A percentile compares a stretch with the other conserved stretches of the same genome.
These are phyloP conservation scores for Podospora anserina DNA, from an alignment of 495 filamentous ascomycete species.

Conservation along the genomic window DNA sequence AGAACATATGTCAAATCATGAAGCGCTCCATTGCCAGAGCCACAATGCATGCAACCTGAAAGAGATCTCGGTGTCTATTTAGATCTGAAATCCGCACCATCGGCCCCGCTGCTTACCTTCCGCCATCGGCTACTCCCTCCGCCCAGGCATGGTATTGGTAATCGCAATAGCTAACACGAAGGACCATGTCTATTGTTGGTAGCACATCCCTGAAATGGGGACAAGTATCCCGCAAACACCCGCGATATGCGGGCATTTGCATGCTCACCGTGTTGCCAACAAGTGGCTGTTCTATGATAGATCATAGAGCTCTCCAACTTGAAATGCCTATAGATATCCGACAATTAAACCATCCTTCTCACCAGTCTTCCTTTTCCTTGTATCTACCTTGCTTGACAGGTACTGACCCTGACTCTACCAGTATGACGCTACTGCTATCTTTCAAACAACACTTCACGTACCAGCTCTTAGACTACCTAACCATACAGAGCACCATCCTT, in stretches of 20 bases:
- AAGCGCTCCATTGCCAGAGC: background rate
- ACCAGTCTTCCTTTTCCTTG: background rate
- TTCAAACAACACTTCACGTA: background rate
- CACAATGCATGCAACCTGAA: slow-evolving; percentile 1
- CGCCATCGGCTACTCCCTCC: slow-evolving; percentile 1
- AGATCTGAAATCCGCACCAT: background rate
- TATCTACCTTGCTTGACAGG: background rate
- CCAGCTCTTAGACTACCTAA: background rate
- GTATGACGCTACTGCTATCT: background rate
- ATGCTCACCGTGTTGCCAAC: background rate
- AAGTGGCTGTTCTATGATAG: background rate
- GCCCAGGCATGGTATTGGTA: background rate
- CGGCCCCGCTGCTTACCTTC: background rate
- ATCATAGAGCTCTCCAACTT: background rate
- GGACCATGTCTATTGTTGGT: background rate
- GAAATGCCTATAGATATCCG: background rate
- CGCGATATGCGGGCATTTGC: background rate
- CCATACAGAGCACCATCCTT: background rate
- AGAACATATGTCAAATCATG: background rate
- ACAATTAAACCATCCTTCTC: background rate
- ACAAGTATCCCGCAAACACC: background rate
- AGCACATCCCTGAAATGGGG: background rate
- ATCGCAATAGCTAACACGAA: background rate
- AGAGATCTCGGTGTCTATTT: background rate
- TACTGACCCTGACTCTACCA: background rate